Conservation (phyloP, 805 yeast species). For the Candida manassasensis region DNA sequence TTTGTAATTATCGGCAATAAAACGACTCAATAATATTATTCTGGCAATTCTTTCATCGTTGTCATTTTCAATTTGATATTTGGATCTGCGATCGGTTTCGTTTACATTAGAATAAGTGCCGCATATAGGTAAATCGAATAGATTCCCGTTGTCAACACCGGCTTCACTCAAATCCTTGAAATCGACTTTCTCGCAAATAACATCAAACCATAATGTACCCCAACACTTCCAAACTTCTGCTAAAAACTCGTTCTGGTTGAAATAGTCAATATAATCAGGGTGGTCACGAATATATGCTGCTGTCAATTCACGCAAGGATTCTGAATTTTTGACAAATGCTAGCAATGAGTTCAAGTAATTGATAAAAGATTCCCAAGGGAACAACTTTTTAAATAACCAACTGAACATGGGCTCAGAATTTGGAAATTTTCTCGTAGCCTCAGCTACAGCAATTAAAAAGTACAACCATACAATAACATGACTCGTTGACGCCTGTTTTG, state of each 20-base stretch:
- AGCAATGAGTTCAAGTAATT: constrained; percentile 60
- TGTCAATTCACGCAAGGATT: constrained; percentile 19
- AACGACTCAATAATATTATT: constrained; percentile 46
- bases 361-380: constrained; percentile 68
- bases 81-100: constrained; percentile 12
- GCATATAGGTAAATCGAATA: constrained; percentile 64
- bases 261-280: constrained; percentile 43
- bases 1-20: constrained; percentile 46
- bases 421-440: constrained; percentile 46
- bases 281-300: constrained; percentile 17
- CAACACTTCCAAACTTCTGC: constrained; percentile 82
- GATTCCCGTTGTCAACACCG: constrained; percentile 49
- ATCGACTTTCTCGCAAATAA: constrained; percentile 49
- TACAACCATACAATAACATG: constrained; percentile 77
- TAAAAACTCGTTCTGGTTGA: constrained; percentile 55
- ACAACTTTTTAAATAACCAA: constrained; percentile 48
- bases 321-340: constrained; percentile 23
- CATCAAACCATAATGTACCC: constrained; percentile 81
- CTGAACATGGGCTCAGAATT: constrained; percentile 43
- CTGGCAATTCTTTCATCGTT: constrained; percentile 50
- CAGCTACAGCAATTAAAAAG: constrained; percentile 60
- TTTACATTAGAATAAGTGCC: constrained; percentile 42
- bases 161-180: constrained; percentile 45
- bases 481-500: constrained; percentile 63
- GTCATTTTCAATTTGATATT: constrained; percentile 31